Base-by-base conservation (phyloP, 2,329 filamentous ascomycete genomes). In the Pseudocercospora musae region DNA sequence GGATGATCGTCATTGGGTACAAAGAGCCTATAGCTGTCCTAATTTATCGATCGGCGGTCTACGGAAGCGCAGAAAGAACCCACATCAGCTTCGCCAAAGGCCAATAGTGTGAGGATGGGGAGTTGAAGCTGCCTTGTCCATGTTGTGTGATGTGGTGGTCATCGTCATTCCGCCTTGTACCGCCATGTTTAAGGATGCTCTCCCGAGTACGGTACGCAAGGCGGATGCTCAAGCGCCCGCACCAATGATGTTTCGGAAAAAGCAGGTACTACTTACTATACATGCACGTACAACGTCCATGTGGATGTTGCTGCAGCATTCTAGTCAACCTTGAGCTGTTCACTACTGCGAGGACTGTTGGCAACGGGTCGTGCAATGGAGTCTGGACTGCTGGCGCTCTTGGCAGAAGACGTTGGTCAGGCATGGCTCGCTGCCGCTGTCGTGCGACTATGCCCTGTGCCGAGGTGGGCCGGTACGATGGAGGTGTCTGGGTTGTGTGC, bases 1-100 rank as follows among this genome's bases (percentile, higher is more conserved):
- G 54, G 54, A 18, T 6, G 54, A 57, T 57, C 54, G 54, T 48
- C 54, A 57, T 40, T 57, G 37, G 37, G 54, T 37, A 25, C 42
- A 48, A 37, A 31, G 27, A 48, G 54, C 29, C 42, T 56, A 37
- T 37, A 56, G 31, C 31, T 56, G 33, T 56, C 53, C 31, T 33
- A 27, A 20, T 55, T 42, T 40, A 31, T 56, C 53, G 25, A 37
- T 42, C 53, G 53, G 27, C 53, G 27, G 29, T 25, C 15, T 18
- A 40, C 53, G 53, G 53, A 56, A 40, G 37, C n/a, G 53, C 25
- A 21, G 23, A 23, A 27, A 55, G 15, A 18, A 37, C 11, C 29
- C 52, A 37, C 33, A 40, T 33, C 52, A 55, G 29, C 52, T 49
- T 23, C 23, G 48, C 48, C 48, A 50, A 23, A 50, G 7, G 48